phyloP scores from a whole-genome alignment of 768 basidiomycete species.

The Suillus luteus region DNA sequence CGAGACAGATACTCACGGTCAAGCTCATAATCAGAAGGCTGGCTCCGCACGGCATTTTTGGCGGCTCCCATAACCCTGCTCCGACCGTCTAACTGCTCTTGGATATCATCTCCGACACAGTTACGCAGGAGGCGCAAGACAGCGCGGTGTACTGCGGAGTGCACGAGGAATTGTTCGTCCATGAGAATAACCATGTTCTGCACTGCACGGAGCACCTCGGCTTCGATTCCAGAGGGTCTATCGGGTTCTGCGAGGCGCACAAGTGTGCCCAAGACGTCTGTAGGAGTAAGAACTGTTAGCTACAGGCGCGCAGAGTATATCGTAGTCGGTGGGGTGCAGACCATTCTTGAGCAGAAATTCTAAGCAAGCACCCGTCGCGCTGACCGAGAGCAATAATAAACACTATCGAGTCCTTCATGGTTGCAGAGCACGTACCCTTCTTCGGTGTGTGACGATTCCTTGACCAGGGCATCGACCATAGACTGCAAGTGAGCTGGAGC shows the following conservation, averaged over 20 bases:
- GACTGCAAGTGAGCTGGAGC: conserved; percentile 75
- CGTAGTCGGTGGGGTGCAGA: conserved; percentile 30
- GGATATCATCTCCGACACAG: conserved; percentile 90
- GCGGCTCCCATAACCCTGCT: conserved; percentile 84
- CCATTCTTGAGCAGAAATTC: conserved; percentile 92
- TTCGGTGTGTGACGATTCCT: conserved; percentile 82
- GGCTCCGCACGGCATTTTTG: conserved; percentile 60
- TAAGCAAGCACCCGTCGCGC: conserved; percentile 84
- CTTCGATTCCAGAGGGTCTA: conserved; percentile 87
- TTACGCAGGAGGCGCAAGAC: conserved; percentile 81
- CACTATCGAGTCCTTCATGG: conserved; percentile 5
- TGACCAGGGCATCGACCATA: conserved; percentile 84
- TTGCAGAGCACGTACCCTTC: conserved; percentile 66
- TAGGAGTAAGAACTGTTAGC: conserved; percentile 7
- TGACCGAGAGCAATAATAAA: conserved; percentile 33
- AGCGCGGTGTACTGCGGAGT: conserved; percentile 87
- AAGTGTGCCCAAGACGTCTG: conserved; percentile 82
- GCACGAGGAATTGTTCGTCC: conserved; percentile 92
- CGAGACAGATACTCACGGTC: conserved; percentile 60
- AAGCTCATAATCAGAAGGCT: conserved; percentile 87
- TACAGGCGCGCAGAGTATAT: not conserved
- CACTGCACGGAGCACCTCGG: conserved; percentile 82
- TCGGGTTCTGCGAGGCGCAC: conserved; percentile 86
- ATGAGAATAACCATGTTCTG: conserved; percentile 91
- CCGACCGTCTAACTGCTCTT: conserved; percentile 83